These are phyloP conservation scores for Reutealis trisperma DNA, from an alignment of 345 rosid genomes.

Conservation along the genomic window DNA sequence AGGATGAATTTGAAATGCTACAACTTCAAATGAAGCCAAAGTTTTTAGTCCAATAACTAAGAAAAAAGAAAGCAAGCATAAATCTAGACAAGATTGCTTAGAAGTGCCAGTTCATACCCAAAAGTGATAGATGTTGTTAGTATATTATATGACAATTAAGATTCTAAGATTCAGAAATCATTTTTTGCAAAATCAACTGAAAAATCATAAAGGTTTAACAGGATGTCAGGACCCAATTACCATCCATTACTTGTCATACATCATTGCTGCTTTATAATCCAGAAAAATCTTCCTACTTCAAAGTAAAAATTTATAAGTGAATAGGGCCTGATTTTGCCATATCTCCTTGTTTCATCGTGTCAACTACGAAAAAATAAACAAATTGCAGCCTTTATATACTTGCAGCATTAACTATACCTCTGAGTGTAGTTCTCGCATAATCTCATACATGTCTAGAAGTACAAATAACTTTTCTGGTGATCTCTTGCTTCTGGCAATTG, in stretches of 20 bases:
- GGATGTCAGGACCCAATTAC: neutral
- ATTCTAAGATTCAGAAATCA: neutral
- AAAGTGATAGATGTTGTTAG: neutral
- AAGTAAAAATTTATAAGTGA: neutral
- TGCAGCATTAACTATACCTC: slow-evolving; percentile 61
- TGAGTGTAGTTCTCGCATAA: slow-evolving; percentile 90
- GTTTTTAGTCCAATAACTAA: neutral
- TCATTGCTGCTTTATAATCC: too few relatives aligned
- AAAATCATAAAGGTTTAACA: neutral
- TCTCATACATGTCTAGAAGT: slow-evolving; percentile 97
- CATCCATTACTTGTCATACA: neutral
- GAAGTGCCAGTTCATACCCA: neutral
- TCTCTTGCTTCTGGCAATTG: slow-evolving; percentile 95
- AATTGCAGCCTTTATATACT: slow-evolving; percentile 1
- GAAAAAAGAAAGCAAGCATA: neutral
- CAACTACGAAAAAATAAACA: neutral
- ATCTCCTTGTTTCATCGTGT: neutral
- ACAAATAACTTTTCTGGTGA: slow-evolving; percentile 98
- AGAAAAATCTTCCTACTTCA: neutral
- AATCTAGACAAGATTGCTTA: neutral
- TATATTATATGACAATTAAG: neutral
- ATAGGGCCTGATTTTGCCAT: neutral
- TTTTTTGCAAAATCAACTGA: neutral
- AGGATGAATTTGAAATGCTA: neutral
- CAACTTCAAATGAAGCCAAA: neutral